These are phyloP conservation scores for Saccharomyces cerevisiae DNA, from an alignment of 805 yeast genomes.

Conservation along the genomic window DNA sequence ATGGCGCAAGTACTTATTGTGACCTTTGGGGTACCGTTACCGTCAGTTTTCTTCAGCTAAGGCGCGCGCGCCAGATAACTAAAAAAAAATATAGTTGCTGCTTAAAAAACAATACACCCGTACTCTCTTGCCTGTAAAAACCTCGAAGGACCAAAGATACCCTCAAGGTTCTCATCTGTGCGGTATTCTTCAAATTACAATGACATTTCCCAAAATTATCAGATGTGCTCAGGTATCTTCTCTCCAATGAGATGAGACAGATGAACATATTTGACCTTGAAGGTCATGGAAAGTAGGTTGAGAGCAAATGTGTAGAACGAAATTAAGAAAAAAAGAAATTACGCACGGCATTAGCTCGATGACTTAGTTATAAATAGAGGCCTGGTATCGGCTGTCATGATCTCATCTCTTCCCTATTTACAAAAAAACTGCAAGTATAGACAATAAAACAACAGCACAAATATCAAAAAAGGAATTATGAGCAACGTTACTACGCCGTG, in stretches of 20 bases:
- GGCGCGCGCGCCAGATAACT: not conserved
- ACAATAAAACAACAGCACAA: not conserved
- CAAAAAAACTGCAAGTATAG: not conserved
- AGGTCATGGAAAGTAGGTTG: not conserved
- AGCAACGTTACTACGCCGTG: conserved; percentile 6
- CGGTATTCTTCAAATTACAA: not conserved
- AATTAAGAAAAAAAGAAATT: not conserved
- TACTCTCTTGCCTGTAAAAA: not conserved
- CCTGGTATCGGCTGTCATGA: not conserved
- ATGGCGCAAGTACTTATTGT: not conserved
- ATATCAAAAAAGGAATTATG: not conserved
- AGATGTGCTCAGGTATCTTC: not conserved
- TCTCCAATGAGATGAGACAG: not conserved
- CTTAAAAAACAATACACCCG: not conserved
- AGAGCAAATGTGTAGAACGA: not conserved
- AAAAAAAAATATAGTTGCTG: not conserved
- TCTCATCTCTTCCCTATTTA: not conserved
- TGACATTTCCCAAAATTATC: not conserved
- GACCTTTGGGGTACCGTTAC: not conserved
- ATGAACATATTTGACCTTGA: not conserved
- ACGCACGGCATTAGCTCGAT: not conserved
- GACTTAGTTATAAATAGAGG: not conserved
- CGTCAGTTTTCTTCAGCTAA: not conserved
- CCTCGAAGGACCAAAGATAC: not conserved
- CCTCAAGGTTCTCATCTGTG: not conserved